These are phyloP conservation scores for Ilex aquifolium DNA, from an alignment of 257 asterid species.

Conservation along the genomic window DNA sequence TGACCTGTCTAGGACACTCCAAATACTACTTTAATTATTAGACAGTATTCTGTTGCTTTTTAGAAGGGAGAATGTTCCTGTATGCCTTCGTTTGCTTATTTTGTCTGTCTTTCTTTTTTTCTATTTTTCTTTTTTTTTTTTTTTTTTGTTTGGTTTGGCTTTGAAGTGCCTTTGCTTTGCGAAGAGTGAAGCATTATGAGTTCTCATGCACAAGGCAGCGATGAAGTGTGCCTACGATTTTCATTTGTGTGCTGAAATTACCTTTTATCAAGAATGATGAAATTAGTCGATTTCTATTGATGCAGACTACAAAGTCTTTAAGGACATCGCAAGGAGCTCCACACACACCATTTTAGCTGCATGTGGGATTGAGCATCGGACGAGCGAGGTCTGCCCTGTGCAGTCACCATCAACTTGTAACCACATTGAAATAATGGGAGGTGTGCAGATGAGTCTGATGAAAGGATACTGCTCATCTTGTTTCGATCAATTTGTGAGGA, in stretches of 20 bases:
- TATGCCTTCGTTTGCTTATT: too few species aligned
- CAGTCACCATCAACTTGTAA: constrained; percentile 21
- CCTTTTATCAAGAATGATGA: background rate
- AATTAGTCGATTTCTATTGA: background rate
- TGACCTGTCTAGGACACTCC: too few species aligned
- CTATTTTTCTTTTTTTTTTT: too few species aligned
- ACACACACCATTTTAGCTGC: constrained; percentile 64
- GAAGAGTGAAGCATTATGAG: background rate
- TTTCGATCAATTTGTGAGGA: constrained; percentile 30
- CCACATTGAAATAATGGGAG: constrained; percentile 20
- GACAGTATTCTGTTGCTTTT: too few species aligned
- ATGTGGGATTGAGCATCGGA: constrained; percentile 32
- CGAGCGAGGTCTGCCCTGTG: constrained; percentile 26
- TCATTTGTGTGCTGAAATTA: background rate
- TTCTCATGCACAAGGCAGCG: background rate
- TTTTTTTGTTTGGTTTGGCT: background rate
- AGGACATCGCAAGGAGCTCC: constrained; percentile 51
- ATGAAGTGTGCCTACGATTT: background rate
- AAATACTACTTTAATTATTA: too few species aligned
- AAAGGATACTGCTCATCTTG: constrained; percentile 34
- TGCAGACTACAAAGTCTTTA: constrained; percentile 54
- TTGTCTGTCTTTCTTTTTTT: too few species aligned
- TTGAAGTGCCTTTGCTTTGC: background rate
- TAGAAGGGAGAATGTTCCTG: too few species aligned
- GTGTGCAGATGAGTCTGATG: constrained; percentile 10